These are phyloP conservation scores for Clitopilus passeckerianus DNA, from an alignment of 768 basidiomycete species.

Conservation along the genomic window DNA sequence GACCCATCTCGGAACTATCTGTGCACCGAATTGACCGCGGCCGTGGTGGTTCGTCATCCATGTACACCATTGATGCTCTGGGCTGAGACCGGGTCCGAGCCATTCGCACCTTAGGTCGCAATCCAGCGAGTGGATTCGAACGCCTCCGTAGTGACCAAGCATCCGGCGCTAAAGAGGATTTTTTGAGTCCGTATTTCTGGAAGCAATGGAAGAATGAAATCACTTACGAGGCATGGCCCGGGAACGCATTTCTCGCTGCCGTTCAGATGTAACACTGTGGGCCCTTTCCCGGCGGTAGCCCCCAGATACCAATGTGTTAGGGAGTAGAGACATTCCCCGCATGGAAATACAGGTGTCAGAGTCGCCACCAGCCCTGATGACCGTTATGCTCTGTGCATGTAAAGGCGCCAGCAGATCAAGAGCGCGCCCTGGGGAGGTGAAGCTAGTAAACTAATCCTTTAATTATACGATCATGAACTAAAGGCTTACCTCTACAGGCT, in stretches of 20 bases:
- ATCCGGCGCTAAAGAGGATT: conserved; percentile 29
- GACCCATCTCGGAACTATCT: conserved; percentile 19
- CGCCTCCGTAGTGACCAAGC: conserved; percentile 16
- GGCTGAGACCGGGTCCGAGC: conserved; percentile 7
- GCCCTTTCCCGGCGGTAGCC: background rate
- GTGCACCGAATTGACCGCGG: conserved; percentile 24
- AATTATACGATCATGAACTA: background rate
- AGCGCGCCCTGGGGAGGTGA: conserved; percentile 22
- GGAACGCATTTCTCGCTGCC: conserved; percentile 8
- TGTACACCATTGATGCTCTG: too few relatives aligned
- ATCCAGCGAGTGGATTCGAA: background rate
- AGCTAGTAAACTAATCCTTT: background rate
- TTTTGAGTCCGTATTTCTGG: conserved; percentile 3
- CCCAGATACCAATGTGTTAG: too few relatives aligned
- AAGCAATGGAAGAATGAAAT: conserved; percentile 1
- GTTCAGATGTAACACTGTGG: conserved; percentile 1
- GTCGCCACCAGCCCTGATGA: background rate
- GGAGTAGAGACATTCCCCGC: too few relatives aligned
- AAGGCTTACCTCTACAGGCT: conserved; percentile 26
- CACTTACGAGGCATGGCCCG: conserved; percentile 32
- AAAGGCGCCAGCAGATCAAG: conserved; percentile 28
- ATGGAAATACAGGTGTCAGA: conserved; percentile 2
- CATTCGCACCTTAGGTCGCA: conserved; percentile 5
- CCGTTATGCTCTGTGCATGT: background rate
- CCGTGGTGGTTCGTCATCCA: background rate